Conservation (phyloP, 2,329 filamentous ascomycete species). For the Geoglossum cookeanum region DNA sequence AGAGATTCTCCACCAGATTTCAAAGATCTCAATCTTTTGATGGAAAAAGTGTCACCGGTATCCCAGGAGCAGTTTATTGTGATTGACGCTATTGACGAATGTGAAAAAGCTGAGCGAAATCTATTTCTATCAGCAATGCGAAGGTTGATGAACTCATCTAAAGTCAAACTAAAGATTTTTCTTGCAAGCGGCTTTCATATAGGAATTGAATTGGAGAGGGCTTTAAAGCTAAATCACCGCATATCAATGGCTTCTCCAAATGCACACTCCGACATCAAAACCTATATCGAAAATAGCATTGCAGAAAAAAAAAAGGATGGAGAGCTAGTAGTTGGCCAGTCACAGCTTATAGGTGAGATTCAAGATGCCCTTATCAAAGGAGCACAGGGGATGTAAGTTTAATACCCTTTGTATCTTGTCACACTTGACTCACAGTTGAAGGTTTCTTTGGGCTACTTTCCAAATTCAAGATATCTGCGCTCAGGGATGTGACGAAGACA, state of each 20-base stretch:
- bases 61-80: slow-evolving; percentile 3
- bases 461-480: slow-evolving; percentile 9
- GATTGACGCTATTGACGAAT: slow-evolving; percentile 11
- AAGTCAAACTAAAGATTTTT: slow-evolving; percentile 12
- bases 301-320: slow-evolving; percentile 6
- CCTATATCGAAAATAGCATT: slow-evolving; percentile 10
- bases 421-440: slow-evolving; percentile 8
- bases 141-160: background rate
- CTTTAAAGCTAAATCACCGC: background rate
- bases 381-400: slow-evolving; percentile 20
- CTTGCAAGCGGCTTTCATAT: slow-evolving; percentile 15
- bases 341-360: slow-evolving; percentile 13
- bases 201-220: slow-evolving; percentile 4
- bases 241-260: slow-evolving; percentile 2
- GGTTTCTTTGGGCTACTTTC: slow-evolving; percentile 24
- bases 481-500: slow-evolving; percentile 17
- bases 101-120: slow-evolving; percentile 4
- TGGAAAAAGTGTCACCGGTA: background rate
- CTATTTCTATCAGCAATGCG: slow-evolving; percentile 2
- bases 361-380: slow-evolving; percentile 13
- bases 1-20: slow-evolving; percentile 6
- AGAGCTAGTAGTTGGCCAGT: slow-evolving; percentile 10
- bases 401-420: slow-evolving; percentile 2
- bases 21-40: slow-evolving; percentile 1
- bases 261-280: slow-evolving; percentile 10